Evolutionary conservation across 495 filamentous ascomycete genomes (phyloP).

Genomic region (Aspergillus avenaceus): DNA sequence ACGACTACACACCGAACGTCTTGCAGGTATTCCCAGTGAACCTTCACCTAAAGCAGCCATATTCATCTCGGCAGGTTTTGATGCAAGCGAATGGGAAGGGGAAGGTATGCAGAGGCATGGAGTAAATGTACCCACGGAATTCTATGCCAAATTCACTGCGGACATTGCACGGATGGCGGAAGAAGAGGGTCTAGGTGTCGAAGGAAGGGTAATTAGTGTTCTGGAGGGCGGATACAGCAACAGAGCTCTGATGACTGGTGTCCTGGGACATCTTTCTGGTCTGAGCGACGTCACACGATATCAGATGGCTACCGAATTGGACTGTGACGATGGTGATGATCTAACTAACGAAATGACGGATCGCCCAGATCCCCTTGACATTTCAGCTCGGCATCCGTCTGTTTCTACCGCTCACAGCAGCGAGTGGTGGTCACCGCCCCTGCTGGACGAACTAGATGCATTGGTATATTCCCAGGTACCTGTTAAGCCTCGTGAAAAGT

Average conservation of each 20-base stretch:
- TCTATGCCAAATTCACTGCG: slow-evolving; percentile 84
- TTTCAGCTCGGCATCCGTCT: background rate
- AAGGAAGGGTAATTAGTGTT: slow-evolving; percentile 85
- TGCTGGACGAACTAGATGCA: slow-evolving; percentile 64
- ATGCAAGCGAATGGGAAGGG: slow-evolving; percentile 93
- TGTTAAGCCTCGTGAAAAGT: slow-evolving; percentile 47
- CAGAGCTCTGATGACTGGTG: slow-evolving; percentile 78
- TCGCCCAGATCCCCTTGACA: slow-evolving; percentile 16
- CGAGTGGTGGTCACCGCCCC: slow-evolving; percentile 70
- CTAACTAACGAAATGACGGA: slow-evolving; percentile 26
- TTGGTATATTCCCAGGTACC: slow-evolving; percentile 44
- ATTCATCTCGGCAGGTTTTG: slow-evolving; percentile 93
- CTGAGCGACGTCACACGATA: slow-evolving; percentile 42
- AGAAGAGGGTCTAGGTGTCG: slow-evolving; percentile 70
- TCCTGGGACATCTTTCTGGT: slow-evolving; percentile 83
- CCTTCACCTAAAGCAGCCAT: slow-evolving; percentile 73
- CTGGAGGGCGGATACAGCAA: slow-evolving; percentile 96
- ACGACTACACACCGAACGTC: slow-evolving; percentile 58
- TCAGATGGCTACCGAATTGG: background rate
- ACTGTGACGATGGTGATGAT: slow-evolving; percentile 11
- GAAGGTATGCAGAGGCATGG: slow-evolving; percentile 89
- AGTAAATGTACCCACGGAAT: slow-evolving; percentile 92
- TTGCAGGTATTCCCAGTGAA: slow-evolving; percentile 47
- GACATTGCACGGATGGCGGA: slow-evolving; percentile 79
- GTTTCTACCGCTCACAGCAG: slow-evolving; percentile 48